Percentiles rank a stretch among this genome's conserved stretches.
These are phyloP conservation scores for Anthoceros angustus DNA, from an alignment of 225 moss, liverwort and hornwort genomes.

Conservation along the genomic window DNA sequence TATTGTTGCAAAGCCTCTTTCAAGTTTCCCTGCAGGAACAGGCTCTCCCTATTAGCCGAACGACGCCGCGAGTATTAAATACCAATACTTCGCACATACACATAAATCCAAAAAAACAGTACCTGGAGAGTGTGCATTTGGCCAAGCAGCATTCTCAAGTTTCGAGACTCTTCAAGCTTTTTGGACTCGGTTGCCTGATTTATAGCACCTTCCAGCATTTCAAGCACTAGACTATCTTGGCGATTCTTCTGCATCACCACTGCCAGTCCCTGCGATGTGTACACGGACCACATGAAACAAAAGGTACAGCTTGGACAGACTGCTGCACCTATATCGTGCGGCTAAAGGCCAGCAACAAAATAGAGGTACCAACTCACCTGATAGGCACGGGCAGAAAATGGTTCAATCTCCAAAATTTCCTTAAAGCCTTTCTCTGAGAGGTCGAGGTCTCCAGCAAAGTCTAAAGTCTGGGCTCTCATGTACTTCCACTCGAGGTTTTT, in stretches of 20 bases:
- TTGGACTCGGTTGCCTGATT: conserved; percentile 32
- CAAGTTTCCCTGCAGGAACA: conserved; percentile 52
- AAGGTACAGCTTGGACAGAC: too few species aligned
- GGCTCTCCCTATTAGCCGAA: neutral
- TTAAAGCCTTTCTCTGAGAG: conserved; percentile 56
- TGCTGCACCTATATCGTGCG: neutral
- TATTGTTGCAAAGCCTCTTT: conserved; percentile 70
- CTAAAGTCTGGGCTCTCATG: conserved; percentile 60
- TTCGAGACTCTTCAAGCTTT: conserved; percentile 41
- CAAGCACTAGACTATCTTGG: conserved; percentile 41
- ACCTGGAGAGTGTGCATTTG: conserved; percentile 85
- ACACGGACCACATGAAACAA: neutral
- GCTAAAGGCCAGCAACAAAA: neutral
- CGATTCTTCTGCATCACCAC: conserved; percentile 60
- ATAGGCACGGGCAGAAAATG: conserved; percentile 81
- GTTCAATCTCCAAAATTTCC: conserved; percentile 49
- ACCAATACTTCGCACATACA: neutral
- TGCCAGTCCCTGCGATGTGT: conserved; percentile 54
- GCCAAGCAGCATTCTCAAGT: conserved; percentile 75
- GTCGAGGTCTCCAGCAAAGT: conserved; percentile 52
- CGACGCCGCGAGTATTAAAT: neutral
- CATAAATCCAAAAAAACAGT: neutral
- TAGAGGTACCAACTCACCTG: conserved; percentile 32
- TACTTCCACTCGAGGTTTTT: conserved; percentile 72
- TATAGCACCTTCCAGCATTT: conserved; percentile 53